Conservation (phyloP, 768 basidiomycete genomes). For the Panaeolus papilionaceus region DNA sequence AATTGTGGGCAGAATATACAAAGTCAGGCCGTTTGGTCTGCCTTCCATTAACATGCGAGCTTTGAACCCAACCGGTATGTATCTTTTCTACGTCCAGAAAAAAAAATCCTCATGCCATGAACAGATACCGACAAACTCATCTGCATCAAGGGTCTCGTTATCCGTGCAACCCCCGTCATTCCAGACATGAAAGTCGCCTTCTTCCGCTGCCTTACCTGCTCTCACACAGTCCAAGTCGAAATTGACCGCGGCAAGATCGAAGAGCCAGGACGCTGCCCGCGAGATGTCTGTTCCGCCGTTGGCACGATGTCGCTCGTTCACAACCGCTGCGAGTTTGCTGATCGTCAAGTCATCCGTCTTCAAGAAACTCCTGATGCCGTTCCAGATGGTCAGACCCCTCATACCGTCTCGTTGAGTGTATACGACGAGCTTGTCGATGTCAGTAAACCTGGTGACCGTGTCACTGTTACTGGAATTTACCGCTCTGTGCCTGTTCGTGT, state of each 20-base stretch:
- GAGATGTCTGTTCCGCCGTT: slow-evolving; percentile 87
- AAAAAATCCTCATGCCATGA: slow-evolving; percentile 5
- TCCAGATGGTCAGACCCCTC: slow-evolving; percentile 97
- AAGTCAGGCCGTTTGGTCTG: slow-evolving; percentile 91
- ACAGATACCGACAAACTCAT: slow-evolving; percentile 98
- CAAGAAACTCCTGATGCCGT: slow-evolving; percentile 99
- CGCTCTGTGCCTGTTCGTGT: slow-evolving; percentile 94
- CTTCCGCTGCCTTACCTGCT: slow-evolving; percentile 95
- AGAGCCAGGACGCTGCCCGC: slow-evolving; percentile 90
- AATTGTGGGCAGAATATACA: slow-evolving; percentile 88
- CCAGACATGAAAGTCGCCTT: slow-evolving; percentile 99
- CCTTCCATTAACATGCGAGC: slow-evolving; percentile 91
- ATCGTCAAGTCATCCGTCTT: slow-evolving; percentile 92
- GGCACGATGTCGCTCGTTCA: slow-evolving; percentile 96
- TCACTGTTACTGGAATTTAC: slow-evolving; percentile 93
- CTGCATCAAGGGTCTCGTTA: slow-evolving; percentile 95
- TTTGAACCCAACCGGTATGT: slow-evolving; percentile 87
- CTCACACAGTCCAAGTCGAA: slow-evolving; percentile 96
- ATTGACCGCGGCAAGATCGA: slow-evolving; percentile 98
- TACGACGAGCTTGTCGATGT: slow-evolving; percentile 98
- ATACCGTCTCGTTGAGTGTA: slow-evolving; percentile 95
- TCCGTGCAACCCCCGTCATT: slow-evolving; percentile 96
- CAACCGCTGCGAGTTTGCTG: slow-evolving; percentile 96
- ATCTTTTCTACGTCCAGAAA: slow-evolving; percentile 9
- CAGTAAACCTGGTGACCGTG: slow-evolving; percentile 93